Conservation (phyloP, 2,329 filamentous ascomycete genomes). For the Mycosphaerelloides madeirae region DNA sequence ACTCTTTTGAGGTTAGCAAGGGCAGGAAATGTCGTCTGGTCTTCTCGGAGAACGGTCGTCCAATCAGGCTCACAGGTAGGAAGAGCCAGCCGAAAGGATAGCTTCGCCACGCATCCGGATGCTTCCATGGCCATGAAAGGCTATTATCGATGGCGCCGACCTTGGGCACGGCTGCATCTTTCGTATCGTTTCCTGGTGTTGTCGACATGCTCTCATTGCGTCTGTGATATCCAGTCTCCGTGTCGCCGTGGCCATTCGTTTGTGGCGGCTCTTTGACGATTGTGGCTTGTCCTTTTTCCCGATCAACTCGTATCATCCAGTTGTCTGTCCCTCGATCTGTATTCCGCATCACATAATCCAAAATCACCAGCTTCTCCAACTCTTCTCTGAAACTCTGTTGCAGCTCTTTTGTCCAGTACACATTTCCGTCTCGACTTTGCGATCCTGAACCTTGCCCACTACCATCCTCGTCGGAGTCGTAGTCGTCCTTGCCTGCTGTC, state of each 20-base stretch:
- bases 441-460: slow-evolving; percentile 8
- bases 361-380: slow-evolving; percentile 90
- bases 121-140: slow-evolving; percentile 98
- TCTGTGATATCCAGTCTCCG: slow-evolving; percentile 27
- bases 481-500: slow-evolving; percentile 50
- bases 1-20: slow-evolving; percentile 84
- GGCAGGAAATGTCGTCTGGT: slow-evolving; percentile 95
- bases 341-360: slow-evolving; percentile 99
- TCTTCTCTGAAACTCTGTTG: slow-evolving; percentile 93
- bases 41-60: slow-evolving; percentile 89
- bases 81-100: slow-evolving; percentile 99
- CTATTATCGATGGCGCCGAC: slow-evolving; percentile 97
- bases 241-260: slow-evolving; percentile 44
- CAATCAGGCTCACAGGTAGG: slow-evolving; percentile 90
- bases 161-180: slow-evolving; percentile 58
- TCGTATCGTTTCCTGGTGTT: slow-evolving; percentile 32
- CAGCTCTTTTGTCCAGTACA: slow-evolving; percentile 80
- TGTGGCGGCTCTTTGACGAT: slow-evolving; percentile 81
- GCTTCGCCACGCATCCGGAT: slow-evolving; percentile 85
- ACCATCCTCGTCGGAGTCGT: slow-evolving; percentile 29
- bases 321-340: slow-evolving; percentile 95
- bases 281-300: slow-evolving; percentile 72
- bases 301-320: slow-evolving; percentile 98
- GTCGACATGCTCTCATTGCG: slow-evolving; percentile 81
- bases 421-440: slow-evolving; percentile 44